Evolutionary conservation across 1,284 basidiomycete species (phyloP).

Genomic region (Takashimella koratensis): DNA sequence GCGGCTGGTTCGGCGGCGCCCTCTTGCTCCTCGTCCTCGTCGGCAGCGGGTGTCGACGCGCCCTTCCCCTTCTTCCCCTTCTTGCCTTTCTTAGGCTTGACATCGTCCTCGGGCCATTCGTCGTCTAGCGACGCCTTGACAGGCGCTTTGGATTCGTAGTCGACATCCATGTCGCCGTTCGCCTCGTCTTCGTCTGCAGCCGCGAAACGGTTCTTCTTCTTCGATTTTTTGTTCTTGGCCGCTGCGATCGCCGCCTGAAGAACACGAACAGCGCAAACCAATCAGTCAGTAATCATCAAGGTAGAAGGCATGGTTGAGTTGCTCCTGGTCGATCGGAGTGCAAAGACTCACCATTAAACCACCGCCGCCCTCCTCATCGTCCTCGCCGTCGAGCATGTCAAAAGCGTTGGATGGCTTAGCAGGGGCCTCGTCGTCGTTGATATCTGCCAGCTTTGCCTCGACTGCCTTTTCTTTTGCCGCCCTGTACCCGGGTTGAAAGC

Average conservation of each 20-base stretch:
- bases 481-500: constrained; percentile 30
- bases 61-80: constrained; percentile 55
- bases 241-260: constrained; percentile 13
- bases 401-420: constrained; percentile 30
- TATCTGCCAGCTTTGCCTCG: constrained; percentile 51
- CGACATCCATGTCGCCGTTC: not conserved
- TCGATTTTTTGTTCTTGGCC: constrained; percentile 37
- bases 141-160: constrained; percentile 31
- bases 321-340: constrained; percentile 23
- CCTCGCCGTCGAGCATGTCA: constrained; percentile 50
- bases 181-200: constrained; percentile 8
- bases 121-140: constrained; percentile 27
- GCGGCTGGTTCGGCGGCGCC: constrained; percentile 32
- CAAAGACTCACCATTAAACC: constrained; percentile 71
- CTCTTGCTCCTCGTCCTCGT: constrained; percentile 41
- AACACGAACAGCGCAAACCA: constrained; percentile 1
- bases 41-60: constrained; percentile 2
- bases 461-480: constrained; percentile 42
- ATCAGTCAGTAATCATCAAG: constrained; percentile 1
- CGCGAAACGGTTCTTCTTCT: constrained; percentile 44
- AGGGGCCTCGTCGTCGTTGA: constrained; percentile 53
- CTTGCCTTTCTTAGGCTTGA: constrained; percentile 51
- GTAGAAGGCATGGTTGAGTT: not conserved
- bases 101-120: constrained; percentile 46
- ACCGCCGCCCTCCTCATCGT: constrained; percentile 69